phyloP scores from a whole-genome alignment of 805 yeast species.

The Yamadazyma insecticola region DNA sequence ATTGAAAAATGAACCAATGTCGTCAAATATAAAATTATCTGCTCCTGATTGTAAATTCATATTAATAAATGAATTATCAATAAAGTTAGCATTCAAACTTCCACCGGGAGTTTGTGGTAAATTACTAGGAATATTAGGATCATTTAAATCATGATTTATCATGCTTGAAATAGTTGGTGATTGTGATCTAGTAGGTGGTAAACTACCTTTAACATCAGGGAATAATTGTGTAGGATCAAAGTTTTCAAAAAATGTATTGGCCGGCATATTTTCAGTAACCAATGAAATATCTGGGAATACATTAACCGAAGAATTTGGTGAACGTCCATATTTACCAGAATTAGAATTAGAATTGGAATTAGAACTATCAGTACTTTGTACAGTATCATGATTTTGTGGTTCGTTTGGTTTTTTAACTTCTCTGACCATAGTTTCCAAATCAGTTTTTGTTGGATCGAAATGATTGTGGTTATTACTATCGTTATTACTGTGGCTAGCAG shows the following conservation, averaged over 20 bases:
- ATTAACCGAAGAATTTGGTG: conserved; percentile 31
- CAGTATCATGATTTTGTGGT: background rate
- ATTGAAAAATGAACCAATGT: conserved; percentile 24
- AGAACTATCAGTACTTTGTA: background rate
- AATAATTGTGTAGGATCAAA: conserved; percentile 57
- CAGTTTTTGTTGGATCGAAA: conserved; percentile 13
- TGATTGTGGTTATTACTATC: conserved; percentile 7
- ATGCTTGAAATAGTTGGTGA: conserved; percentile 20
- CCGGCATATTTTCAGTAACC: conserved; percentile 49
- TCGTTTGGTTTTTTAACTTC: conserved; percentile 20
- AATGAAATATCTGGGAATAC: conserved; percentile 53
- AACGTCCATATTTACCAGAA: conserved; percentile 16
- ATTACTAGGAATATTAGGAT: conserved; percentile 1
- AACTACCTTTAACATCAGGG: conserved; percentile 36
- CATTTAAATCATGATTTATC: conserved; percentile 1
- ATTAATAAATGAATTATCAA: conserved; percentile 37
- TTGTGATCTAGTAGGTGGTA: conserved; percentile 34
- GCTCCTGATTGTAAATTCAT: conserved; percentile 39
- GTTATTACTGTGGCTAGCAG: no score
- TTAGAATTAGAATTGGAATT: background rate
- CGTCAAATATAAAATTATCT: conserved; percentile 18
- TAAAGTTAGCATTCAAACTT: conserved; percentile 30
- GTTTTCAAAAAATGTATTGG: conserved; percentile 43
- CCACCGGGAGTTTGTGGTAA: conserved; percentile 22
- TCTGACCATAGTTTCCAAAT: conserved; percentile 31